Evolutionary conservation across 2,329 filamentous ascomycete species (phyloP).

Genomic region (Fusarium denticulatum): DNA sequence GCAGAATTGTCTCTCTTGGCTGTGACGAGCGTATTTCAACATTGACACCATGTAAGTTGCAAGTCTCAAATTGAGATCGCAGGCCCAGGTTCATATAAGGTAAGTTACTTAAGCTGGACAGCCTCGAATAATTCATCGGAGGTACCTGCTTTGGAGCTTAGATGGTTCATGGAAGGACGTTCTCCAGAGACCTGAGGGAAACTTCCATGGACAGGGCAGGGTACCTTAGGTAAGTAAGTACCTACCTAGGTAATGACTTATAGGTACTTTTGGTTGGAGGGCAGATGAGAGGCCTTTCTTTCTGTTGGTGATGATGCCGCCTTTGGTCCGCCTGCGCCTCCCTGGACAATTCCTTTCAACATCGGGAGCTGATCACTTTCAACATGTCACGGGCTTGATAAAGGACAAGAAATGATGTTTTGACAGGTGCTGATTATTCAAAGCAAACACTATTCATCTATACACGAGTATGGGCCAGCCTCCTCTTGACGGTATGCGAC

Average conservation of each 20-base stretch:
- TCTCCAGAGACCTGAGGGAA: background rate
- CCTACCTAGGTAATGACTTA: background rate
- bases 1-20: background rate
- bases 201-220: background rate
- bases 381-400: background rate
- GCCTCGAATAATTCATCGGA: background rate
- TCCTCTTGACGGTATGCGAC: conserved; percentile 38
- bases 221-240: background rate
- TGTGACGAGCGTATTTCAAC: background rate
- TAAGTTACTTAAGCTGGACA: too few species aligned
- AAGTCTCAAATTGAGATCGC: background rate
- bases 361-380: background rate
- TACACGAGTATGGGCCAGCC: conserved; percentile 49
- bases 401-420: conserved; percentile 2
- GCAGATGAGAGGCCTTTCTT: background rate
- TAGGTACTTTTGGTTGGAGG: background rate
- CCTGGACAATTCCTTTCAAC: background rate
- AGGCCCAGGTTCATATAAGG: background rate
- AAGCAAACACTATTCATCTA: conserved; percentile 49
- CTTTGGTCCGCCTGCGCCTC: background rate
- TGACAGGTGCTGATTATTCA: conserved; percentile 47
- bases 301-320: background rate
- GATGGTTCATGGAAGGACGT: background rate
- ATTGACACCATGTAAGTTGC: background rate
- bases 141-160: background rate